Conservation (phyloP, 2,329 filamentous ascomycete species). For the Hymenoscyphus occultus region DNA sequence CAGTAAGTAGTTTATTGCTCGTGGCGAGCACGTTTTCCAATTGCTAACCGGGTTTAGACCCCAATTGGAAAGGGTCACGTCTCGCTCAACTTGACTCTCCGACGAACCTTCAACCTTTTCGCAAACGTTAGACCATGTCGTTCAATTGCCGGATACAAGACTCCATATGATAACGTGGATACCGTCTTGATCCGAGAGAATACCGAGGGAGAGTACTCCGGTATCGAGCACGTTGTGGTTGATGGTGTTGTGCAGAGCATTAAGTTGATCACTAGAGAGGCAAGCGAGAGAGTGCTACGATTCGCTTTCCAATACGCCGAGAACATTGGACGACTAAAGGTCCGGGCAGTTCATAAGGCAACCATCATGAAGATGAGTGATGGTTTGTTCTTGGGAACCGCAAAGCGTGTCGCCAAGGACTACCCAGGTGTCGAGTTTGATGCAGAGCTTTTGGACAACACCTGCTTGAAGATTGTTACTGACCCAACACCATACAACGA, state of each 20-base stretch:
- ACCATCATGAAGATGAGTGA: slow-evolving; percentile 99
- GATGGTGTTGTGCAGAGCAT: slow-evolving; percentile 98
- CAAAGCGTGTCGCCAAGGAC: slow-evolving; percentile 83
- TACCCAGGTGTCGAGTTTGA: slow-evolving; percentile 96
- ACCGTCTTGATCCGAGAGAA: slow-evolving; percentile 98
- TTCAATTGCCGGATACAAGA: slow-evolving; percentile 96
- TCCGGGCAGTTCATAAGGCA: slow-evolving; percentile 98
- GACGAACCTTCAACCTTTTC: slow-evolving; percentile 99
- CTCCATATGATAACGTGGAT: slow-evolving; percentile 94
- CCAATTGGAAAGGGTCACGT: slow-evolving; percentile 98
- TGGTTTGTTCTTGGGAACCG: slow-evolving; percentile 92
- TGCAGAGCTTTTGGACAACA: slow-evolving; percentile 97
- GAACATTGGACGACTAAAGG: slow-evolving; percentile 91
- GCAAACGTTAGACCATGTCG: slow-evolving; percentile 98
- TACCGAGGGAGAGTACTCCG: slow-evolving; percentile 99
- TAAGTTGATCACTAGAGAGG: slow-evolving; percentile 97
- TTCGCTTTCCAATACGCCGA: slow-evolving; percentile 98
- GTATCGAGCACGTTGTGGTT: slow-evolving; percentile 97
- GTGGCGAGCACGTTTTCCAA: slow-evolving; percentile 17
- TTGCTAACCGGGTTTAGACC: slow-evolving; percentile 53
- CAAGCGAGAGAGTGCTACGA: slow-evolving; percentile 90
- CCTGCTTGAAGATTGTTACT: slow-evolving; percentile 97
- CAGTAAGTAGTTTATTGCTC: slow-evolving; percentile 55
- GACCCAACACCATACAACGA: slow-evolving; percentile 97
- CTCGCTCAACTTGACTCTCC: slow-evolving; percentile 96